A percentile compares a stretch with the other conserved stretches of the same genome.
These are phyloP conservation scores for Diplosphaera chodatii DNA, from an alignment of 139 green algal genomes.

Conservation along the genomic window DNA sequence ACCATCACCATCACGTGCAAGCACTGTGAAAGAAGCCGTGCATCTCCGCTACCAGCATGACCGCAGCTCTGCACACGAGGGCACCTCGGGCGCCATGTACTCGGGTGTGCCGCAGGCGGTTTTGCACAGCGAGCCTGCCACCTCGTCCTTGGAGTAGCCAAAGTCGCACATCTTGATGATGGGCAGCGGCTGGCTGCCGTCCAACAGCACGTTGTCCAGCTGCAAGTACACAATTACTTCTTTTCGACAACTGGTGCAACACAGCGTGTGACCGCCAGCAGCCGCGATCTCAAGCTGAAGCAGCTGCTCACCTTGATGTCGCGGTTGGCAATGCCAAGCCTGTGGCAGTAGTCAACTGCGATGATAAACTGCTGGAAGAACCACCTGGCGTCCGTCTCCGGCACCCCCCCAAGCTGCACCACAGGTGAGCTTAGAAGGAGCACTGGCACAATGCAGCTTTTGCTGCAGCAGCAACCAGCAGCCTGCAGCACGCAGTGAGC, in stretches of 20 bases:
- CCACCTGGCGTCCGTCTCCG: constrained; percentile 72
- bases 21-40: too few species aligned
- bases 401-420: constrained; percentile 10
- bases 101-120: constrained; percentile 20
- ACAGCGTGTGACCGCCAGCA: too few species aligned
- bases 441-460: too few species aligned
- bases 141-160: constrained; percentile 52
- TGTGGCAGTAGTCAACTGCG: constrained; percentile 26
- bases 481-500: neutral
- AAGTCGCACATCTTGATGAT: constrained; percentile 53
- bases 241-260: too few species aligned
- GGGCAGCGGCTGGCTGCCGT: constrained; percentile 54
- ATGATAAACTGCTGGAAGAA: constrained; percentile 98
- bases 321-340: constrained; percentile 36
- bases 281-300: too few species aligned
- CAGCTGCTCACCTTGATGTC: constrained; percentile 39
- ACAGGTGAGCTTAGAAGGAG: neutral
- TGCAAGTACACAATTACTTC: constrained; percentile 43
- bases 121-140: neutral
- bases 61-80: neutral
- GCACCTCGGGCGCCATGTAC: constrained; percentile 25
- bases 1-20: too few species aligned
- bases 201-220: constrained; percentile 94
- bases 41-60: too few species aligned
- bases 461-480: too few species aligned